A percentile compares a stretch with the other conserved stretches of the same genome.
phyloP scores from a whole-genome alignment of 192 early-diverging fungal species.

The Martensiomyces pterosporus region DNA sequence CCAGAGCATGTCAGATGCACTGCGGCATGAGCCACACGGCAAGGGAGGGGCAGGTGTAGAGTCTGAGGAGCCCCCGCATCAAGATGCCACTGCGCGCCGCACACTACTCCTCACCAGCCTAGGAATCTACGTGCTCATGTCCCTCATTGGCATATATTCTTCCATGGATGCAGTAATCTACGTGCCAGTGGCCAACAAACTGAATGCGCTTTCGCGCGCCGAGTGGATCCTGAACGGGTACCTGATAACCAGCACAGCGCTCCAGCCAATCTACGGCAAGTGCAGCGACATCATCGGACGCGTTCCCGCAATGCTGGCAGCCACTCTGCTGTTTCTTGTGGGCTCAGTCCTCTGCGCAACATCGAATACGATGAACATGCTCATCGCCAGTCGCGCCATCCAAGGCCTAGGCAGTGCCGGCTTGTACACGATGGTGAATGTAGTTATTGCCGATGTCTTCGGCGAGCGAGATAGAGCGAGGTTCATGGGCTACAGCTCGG shows the following conservation, averaged over 20 bases:
- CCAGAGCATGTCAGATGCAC: too few relatives aligned
- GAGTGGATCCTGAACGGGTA: slow-evolving; percentile 69
- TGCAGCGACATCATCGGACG: slow-evolving; percentile 75
- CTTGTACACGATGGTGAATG: slow-evolving; percentile 50
- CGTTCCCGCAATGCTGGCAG: slow-evolving; percentile 48
- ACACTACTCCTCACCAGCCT: too few relatives aligned
- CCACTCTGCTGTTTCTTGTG: slow-evolving; percentile 40
- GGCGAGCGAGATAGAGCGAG: slow-evolving; percentile 49
- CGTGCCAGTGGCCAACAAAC: slow-evolving; percentile 25
- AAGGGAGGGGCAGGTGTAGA: too few relatives aligned
- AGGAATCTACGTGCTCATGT: slow-evolving; percentile 15
- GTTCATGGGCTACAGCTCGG: slow-evolving; percentile 48
- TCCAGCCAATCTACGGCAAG: slow-evolving; percentile 70
- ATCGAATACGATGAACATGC: slow-evolving; percentile 51
- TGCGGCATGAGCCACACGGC: too few relatives aligned
- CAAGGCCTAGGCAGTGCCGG: slow-evolving; percentile 61
- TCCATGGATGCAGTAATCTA: slow-evolving; percentile 15
- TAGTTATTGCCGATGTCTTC: slow-evolving; percentile 58
- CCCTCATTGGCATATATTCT: slow-evolving; percentile 11
- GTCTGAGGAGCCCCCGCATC: too few relatives aligned
- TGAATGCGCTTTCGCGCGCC: slow-evolving; percentile 52
- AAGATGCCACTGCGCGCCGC: too few relatives aligned
- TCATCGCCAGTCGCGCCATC: slow-evolving; percentile 58
- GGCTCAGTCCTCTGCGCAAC: slow-evolving; percentile 43
- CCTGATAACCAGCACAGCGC: slow-evolving; percentile 59